A percentile compares a stretch with the other conserved stretches of the same genome.
phyloP scores from a whole-genome alignment of 768 basidiomycete genomes.

The Russula lepida region DNA sequence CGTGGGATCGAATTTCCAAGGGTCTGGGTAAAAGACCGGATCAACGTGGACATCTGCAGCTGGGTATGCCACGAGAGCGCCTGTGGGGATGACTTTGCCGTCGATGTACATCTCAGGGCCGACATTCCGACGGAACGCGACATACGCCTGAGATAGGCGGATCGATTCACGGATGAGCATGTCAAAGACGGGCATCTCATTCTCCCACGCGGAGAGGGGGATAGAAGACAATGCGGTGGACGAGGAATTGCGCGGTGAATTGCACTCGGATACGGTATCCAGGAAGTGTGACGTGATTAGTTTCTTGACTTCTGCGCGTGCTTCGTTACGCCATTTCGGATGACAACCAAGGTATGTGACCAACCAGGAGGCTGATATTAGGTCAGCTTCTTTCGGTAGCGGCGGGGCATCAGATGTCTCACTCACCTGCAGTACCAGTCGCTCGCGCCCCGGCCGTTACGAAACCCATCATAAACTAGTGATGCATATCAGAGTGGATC shows the following conservation, averaged over 20 bases:
- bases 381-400: slow-evolving; percentile 12
- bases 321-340: slow-evolving; percentile 55
- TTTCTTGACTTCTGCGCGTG: slow-evolving; percentile 48
- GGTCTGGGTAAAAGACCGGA: slow-evolving; percentile 61
- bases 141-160: slow-evolving; percentile 70
- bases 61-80: slow-evolving; percentile 70
- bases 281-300: slow-evolving; percentile 32
- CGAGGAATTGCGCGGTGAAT: slow-evolving; percentile 24
- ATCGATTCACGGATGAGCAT: slow-evolving; percentile 69
- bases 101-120: slow-evolving; percentile 65
- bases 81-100: slow-evolving; percentile 60
- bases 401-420: not conserved
- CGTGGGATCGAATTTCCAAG: slow-evolving; percentile 67
- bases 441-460: slow-evolving; percentile 75
- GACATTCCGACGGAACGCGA: slow-evolving; percentile 72
- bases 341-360: slow-evolving; percentile 64
- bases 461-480: slow-evolving; percentile 73
- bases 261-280: slow-evolving; percentile 2
- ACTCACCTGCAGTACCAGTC: slow-evolving; percentile 60
- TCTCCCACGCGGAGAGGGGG: slow-evolving; percentile 64
- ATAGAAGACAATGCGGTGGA: slow-evolving; percentile 48
- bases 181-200: slow-evolving; percentile 60
- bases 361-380: slow-evolving; percentile 57
- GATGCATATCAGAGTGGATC: slow-evolving; percentile 18
- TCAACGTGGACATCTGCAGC: slow-evolving; percentile 76